These are phyloP conservation scores for Candida frijolesensis DNA, from an alignment of 1,139 yeast genomes.

Conservation along the genomic window DNA sequence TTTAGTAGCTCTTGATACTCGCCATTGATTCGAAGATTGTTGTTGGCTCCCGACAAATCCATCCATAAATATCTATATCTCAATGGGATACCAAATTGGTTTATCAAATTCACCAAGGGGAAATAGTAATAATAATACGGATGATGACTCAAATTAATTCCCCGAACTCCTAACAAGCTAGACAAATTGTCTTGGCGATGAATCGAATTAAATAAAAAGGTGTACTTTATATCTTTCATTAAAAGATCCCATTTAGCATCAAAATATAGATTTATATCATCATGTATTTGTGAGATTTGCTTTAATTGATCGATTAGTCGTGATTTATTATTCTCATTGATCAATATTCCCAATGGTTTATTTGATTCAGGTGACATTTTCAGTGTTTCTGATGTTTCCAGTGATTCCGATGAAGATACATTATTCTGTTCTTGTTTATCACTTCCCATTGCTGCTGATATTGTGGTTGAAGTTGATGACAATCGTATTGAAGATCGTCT, in stretches of 20 bases:
- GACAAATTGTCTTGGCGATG: slow-evolving; percentile 13
- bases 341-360: slow-evolving; percentile 6
- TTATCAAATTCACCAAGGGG: slow-evolving; percentile 38
- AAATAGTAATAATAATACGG: slow-evolving; percentile 2
- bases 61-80: slow-evolving; percentile 54
- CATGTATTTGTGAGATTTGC: slow-evolving; percentile 37
- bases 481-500: not conserved
- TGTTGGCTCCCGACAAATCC: slow-evolving; percentile 55
- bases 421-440: not conserved
- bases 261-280: slow-evolving; percentile 29
- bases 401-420: not conserved
- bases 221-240: slow-evolving; percentile 28
- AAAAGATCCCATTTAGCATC: slow-evolving; percentile 40
- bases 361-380: not conserved
- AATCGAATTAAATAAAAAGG: slow-evolving; percentile 15
- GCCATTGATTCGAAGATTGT: slow-evolving; percentile 48
- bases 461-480: slow-evolving; percentile 2
- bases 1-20: slow-evolving; percentile 40
- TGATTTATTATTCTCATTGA: slow-evolving; percentile 4
- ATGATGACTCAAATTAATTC: slow-evolving; percentile 4
- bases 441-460: not conserved
- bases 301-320: slow-evolving; percentile 28
- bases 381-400: slow-evolving; percentile 1
- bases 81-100: slow-evolving; percentile 49
- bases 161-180: slow-evolving; percentile 10